Evolutionary conservation across 768 basidiomycete species (phyloP).

Genomic region (Suillus sp.): DNA sequence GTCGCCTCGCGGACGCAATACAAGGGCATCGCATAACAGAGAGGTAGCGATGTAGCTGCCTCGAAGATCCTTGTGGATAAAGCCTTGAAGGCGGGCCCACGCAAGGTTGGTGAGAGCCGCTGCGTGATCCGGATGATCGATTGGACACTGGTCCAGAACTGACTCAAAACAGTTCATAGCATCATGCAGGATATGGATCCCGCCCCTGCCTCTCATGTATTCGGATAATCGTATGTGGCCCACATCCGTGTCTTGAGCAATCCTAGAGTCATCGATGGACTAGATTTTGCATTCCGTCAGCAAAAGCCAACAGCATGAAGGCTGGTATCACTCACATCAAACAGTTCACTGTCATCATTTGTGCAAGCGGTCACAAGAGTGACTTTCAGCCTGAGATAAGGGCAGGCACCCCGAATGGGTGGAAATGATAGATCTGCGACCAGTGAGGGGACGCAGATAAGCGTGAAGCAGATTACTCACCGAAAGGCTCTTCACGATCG

Average conservation of each 20-base stretch:
- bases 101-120: constrained; percentile 13
- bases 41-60: constrained; percentile 25
- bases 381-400: not conserved
- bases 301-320: not conserved
- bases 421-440: not conserved
- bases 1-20: constrained; percentile 26
- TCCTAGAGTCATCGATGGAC: not conserved
- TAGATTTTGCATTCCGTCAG: not conserved
- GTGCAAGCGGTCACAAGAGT: not conserved
- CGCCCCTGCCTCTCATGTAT: not conserved
- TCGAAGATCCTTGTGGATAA: constrained; percentile 10
- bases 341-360: not conserved
- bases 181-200: not conserved
- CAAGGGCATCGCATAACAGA: constrained; percentile 22
- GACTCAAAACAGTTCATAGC: not conserved
- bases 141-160: not conserved
- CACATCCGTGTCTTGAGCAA: not conserved
- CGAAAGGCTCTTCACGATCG: not conserved
- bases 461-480: not conserved
- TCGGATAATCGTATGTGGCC: not conserved
- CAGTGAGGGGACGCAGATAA: not conserved
- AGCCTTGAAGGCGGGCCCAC: constrained; percentile 23
- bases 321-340: not conserved
- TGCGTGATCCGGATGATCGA: not conserved
- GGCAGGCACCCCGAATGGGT: not conserved